These are phyloP conservation scores for Fusarium veterinarium DNA, from an alignment of 2,329 filamentous ascomycete genomes.

Conservation along the genomic window DNA sequence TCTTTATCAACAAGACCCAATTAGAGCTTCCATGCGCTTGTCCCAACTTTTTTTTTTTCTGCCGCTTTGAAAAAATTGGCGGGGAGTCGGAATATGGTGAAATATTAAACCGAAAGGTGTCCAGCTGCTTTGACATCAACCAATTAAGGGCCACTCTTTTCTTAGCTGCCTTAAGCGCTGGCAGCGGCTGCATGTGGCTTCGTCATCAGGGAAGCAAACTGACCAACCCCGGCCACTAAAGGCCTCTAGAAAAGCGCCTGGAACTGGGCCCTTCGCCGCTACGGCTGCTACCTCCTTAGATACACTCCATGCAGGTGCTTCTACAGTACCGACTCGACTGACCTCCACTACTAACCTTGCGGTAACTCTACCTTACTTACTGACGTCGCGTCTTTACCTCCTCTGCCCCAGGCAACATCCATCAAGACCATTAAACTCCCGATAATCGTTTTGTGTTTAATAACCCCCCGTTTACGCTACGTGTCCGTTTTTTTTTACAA, in stretches of 20 bases:
- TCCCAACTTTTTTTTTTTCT: conserved; percentile 46
- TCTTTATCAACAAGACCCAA: conserved; percentile 28
- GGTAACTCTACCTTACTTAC: conserved; percentile 17
- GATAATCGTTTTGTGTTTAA: conserved; percentile 7
- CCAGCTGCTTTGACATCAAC: neutral
- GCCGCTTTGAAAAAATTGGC: conserved; percentile 50
- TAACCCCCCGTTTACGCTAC: conserved; percentile 3
- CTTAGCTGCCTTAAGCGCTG: conserved; percentile 1
- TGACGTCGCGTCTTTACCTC: conserved; percentile 38
- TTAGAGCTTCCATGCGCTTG: conserved; percentile 29
- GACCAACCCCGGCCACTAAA: conserved; percentile 44
- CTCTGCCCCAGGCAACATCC: conserved; percentile 37
- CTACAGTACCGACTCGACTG: neutral
- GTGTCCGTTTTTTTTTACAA: conserved; percentile 11
- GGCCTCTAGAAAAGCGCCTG: conserved; percentile 17
- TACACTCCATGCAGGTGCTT: neutral
- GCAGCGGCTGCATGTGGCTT: conserved; percentile 34
- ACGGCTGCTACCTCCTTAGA: conserved; percentile 13
- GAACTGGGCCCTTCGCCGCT: conserved; percentile 18
- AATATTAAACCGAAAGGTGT: conserved; percentile 3
- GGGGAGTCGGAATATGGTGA: conserved; percentile 36
- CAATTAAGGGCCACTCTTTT: conserved; percentile 13
- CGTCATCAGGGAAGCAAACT: conserved; percentile 39
- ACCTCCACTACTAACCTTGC: neutral
- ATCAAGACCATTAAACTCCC: conserved; percentile 1